Evolutionary conservation across 2,329 filamentous ascomycete species (phyloP), one percentile per base, ranked within the genome.

Genomic region (Diaporthe ilicicola): DNA sequence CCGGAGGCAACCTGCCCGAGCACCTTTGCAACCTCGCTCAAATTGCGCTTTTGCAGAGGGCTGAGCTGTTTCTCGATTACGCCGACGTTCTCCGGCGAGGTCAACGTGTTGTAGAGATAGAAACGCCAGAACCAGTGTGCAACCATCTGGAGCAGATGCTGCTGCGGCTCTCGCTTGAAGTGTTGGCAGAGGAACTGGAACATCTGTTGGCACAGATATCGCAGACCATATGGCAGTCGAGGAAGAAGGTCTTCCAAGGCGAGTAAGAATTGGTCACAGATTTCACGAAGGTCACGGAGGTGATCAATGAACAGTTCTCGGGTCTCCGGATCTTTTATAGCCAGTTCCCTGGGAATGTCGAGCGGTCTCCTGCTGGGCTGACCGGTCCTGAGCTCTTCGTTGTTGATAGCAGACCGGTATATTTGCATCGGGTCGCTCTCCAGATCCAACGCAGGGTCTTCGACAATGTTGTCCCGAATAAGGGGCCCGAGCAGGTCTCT

Each of bases 391-490:
- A 99, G 89, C 82, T 99, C 96, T 81, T 98, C 95, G 76, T 99
- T 97, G 83, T 97, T 98, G 83, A 99, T 97, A 17, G 94, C 92
- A 6, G 94, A 96, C 51, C 93, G 90, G 82, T 99, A 98, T 70
- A 99, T 99, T 76, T 98, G 95, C 85, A 98, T 92, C 0, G 96
- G 96, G 78, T 99, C 96, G 79, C 95, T 98, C 82, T 99, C 96
- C 32, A 99, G 86, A 79, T 99, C 95, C 42, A 99, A 86, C 6
- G 92, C 92, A 15, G 94, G 91, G 75, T 98, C 96, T 68, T 97
- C 96, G 68, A 98, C 91, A 77, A 99, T 94, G 78, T 96, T 95
- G 78, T 97, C 93, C 73, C 93, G 92, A 75, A 99, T 92, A 59
- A 99, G 82, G 1, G 93, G 91, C 0, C 94, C 94, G 4, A 98